Percentiles rank a stretch among this genome's conserved stretches.
Conservation (phyloP, 2,329 filamentous ascomycete genomes). For the Aspergillus sp. region DNA sequence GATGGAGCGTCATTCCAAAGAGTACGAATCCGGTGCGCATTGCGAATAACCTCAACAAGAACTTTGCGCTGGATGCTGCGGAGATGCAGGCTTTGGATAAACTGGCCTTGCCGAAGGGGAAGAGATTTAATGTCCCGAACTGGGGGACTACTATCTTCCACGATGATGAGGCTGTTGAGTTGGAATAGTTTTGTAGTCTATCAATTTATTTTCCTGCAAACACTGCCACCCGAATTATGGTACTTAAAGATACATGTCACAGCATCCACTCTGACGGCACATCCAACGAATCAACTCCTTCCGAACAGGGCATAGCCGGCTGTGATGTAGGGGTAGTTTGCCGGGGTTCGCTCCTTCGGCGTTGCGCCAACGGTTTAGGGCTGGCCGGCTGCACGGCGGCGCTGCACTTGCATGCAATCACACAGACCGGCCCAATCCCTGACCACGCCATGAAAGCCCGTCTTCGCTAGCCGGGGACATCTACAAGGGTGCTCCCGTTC, state of each 20-base stretch:
- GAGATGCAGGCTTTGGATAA: constrained; percentile 3
- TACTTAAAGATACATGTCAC: too few species aligned
- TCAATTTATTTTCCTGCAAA: too few species aligned
- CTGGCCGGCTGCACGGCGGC: too few species aligned
- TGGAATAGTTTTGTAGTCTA: background rate
- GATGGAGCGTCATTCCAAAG: constrained; percentile 10
- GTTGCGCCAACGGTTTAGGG: too few species aligned
- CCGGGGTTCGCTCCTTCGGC: too few species aligned
- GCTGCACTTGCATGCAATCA: too few species aligned
- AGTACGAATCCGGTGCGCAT: constrained; percentile 5
- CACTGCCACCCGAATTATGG: too few species aligned
- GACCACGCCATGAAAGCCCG: background rate
- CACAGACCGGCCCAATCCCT: too few species aligned
- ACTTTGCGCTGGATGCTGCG: background rate
- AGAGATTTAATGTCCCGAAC: constrained; percentile 7
- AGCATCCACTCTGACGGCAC: too few species aligned
- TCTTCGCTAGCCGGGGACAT: background rate
- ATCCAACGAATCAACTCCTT: too few species aligned
- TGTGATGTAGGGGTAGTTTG: too few species aligned
- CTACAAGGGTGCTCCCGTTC: background rate
- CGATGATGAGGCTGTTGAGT: constrained; percentile 1
- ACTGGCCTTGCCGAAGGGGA: background rate
- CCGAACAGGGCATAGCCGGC: too few species aligned
- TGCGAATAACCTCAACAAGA: constrained; percentile 1
- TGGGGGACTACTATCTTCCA: constrained; percentile 4